Conservation (phyloP, 2,329 filamentous ascomycete genomes). For the Apiospora arundinis region DNA sequence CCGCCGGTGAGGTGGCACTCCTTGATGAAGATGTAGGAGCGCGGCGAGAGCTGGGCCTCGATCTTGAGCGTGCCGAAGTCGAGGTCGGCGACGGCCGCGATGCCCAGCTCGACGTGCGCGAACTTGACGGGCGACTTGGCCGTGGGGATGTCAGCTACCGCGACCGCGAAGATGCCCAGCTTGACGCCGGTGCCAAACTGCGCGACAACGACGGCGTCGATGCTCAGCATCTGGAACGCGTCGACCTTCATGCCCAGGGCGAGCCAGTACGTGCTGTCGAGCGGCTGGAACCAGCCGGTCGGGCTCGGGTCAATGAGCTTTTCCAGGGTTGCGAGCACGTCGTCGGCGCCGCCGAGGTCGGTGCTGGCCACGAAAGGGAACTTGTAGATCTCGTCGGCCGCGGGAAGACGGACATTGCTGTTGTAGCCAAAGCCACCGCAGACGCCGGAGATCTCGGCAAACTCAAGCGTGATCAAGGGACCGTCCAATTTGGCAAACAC, state of each 20-base stretch:
- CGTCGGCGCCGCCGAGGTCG: neutral
- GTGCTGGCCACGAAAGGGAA: conserved; percentile 42
- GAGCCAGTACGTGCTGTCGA: conserved; percentile 43
- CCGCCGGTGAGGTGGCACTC: conserved; percentile 51
- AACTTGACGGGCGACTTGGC: conserved; percentile 33
- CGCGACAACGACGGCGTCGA: conserved; percentile 45
- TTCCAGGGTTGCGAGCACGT: conserved; percentile 26
- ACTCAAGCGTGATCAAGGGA: conserved; percentile 45
- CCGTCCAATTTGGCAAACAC: conserved; percentile 47
- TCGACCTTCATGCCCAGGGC: conserved; percentile 45
- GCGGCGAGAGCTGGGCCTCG: conserved; percentile 48
- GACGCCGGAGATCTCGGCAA: conserved; percentile 45
- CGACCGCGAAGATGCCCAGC: conserved; percentile 44
- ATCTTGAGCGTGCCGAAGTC: conserved; percentile 42
- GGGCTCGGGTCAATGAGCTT: conserved; percentile 29
- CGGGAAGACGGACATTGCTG: conserved; percentile 39
- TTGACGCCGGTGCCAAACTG: conserved; percentile 39
- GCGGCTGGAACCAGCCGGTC: conserved; percentile 41
- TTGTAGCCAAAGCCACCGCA: conserved; percentile 50
- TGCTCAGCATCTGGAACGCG: conserved; percentile 46
- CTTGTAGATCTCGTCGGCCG: conserved; percentile 31
- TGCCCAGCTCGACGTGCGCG: conserved; percentile 46
- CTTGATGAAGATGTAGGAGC: conserved; percentile 46
- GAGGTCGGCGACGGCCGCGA: conserved; percentile 42
- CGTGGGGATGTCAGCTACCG: conserved; percentile 38